A percentile compares a stretch with the other conserved stretches of the same genome.
Conservation (phyloP, 2,329 filamentous ascomycete species). For the Acephala macrosclerotiorum region DNA sequence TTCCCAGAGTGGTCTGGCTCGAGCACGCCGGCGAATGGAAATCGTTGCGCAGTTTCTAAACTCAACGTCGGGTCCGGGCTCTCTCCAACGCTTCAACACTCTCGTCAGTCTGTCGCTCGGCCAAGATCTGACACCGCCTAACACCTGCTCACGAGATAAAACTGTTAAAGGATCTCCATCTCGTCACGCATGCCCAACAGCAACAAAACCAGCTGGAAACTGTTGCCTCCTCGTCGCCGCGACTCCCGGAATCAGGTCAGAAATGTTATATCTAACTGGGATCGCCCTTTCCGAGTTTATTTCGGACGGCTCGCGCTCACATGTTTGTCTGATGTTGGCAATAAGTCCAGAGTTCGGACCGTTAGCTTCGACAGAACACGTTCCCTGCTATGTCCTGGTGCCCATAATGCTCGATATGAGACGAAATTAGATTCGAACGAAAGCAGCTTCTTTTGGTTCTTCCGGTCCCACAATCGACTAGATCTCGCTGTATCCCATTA, state of each 20-base stretch:
- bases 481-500: slow-evolving; percentile 1
- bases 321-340: slow-evolving; percentile 11
- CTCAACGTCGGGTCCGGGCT: slow-evolving; percentile 26
- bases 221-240: neutral
- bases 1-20: neutral
- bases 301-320: slow-evolving; percentile 4
- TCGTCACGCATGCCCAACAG: slow-evolving; percentile 12
- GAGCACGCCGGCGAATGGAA: slow-evolving; percentile 10
- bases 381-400: slow-evolving; percentile 21
- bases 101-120: slow-evolving; percentile 16
- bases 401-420: slow-evolving; percentile 39
- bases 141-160: slow-evolving; percentile 17
- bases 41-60: slow-evolving; percentile 23
- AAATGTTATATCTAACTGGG: neutral
- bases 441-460: slow-evolving; percentile 22
- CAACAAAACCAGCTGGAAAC: slow-evolving; percentile 18
- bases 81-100: neutral
- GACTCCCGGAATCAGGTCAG: slow-evolving; percentile 4
- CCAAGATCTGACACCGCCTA: slow-evolving; percentile 27
- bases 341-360: slow-evolving; percentile 27
- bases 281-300: slow-evolving; percentile 12
- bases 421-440: slow-evolving; percentile 36
- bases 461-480: slow-evolving; percentile 14
- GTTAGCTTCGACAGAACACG: slow-evolving; percentile 7
- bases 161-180: slow-evolving; percentile 12